These are phyloP conservation scores for Apiospora arundinis DNA, from an alignment of 2,329 filamentous ascomycete species.

Conservation along the genomic window DNA sequence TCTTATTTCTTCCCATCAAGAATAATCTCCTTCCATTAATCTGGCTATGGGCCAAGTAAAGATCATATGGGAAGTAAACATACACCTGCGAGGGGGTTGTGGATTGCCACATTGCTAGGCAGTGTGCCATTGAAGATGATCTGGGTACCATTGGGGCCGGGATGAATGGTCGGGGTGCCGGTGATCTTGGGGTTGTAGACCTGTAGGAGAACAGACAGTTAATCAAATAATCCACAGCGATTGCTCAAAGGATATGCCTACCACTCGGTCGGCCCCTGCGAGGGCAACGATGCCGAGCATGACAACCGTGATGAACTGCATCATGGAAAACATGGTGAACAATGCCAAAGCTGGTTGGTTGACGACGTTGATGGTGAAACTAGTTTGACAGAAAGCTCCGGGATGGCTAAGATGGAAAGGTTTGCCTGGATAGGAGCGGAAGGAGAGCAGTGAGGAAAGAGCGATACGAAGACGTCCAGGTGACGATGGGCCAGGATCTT, in stretches of 20 bases:
- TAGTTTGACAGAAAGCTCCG: background rate
- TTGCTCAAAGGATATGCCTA: background rate
- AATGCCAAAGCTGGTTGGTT: background rate
- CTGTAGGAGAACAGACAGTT: background rate
- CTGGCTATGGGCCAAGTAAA: too few relatives aligned
- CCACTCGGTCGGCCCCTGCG: background rate
- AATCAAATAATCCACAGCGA: background rate
- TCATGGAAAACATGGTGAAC: background rate
- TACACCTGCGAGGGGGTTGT: background rate
- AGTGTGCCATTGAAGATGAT: background rate
- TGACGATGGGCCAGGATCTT: too few relatives aligned
- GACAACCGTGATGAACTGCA: background rate
- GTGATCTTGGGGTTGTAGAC: background rate
- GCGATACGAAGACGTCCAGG: too few relatives aligned
- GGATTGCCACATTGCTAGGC: background rate
- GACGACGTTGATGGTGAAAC: background rate
- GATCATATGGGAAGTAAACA: background rate
- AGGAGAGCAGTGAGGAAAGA: too few relatives aligned
- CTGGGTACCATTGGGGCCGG: background rate
- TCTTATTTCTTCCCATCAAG: too few relatives aligned
- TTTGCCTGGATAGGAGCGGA: too few relatives aligned
- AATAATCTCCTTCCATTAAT: too few relatives aligned
- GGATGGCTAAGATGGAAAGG: too few relatives aligned
- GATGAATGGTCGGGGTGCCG: background rate
- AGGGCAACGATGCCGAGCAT: background rate